Base-by-base conservation (phyloP, 2,329 filamentous ascomycete genomes). In the Neofusicoccum ribis region DNA sequence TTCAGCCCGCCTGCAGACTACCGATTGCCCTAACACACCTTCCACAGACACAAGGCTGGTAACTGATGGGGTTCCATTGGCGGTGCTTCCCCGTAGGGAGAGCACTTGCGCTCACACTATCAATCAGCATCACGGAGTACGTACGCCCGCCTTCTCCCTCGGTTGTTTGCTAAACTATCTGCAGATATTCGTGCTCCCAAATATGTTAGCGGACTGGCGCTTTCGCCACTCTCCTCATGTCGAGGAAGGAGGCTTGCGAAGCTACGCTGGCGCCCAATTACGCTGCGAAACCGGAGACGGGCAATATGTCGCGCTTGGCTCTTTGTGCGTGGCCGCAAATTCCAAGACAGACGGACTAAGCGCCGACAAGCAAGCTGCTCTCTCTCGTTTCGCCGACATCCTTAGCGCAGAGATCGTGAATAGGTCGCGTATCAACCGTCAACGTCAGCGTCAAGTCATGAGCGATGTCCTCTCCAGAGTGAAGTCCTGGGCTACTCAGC, bases 91-190 rank as follows among this genome's bases (percentile, higher is more conserved):
- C 0, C 78, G 81, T 5, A 76, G 80, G 7, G 81, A 83, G 67
- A 80, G 76, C 11, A 75, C 78, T 0, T 83, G 81, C 68, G 75
- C 80, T 0, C 81, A 83, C 43, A 82, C 80, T 0, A 74, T 82
- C 36, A 79, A 76, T 15, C 72, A 73, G 65, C 68, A 69, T 6
- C 68, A 70, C 63, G 73, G 71, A 17, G 73, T 74, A 70, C 43
- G 72, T 72, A 1, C 68, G 3, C 67, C 14, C 47, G 9, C 11
- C 37, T 11, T 12, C n/a, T 5, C 3, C 4, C n/a, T 12, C 12
- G 5, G 3, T 2, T 43, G 27, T 36, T 3, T 36, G 23, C 43
- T 60, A 7, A 59, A 14, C n/a, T 20, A 5, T 11, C 20, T 12
- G 27, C 54, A 75, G 74, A 75, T 82, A 0, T 82, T 83, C 58